Evolutionary conservation across 106 monocot species (phyloP), one percentile per base, ranked within the genome.

Genomic region (Vanilla planifolia): DNA sequence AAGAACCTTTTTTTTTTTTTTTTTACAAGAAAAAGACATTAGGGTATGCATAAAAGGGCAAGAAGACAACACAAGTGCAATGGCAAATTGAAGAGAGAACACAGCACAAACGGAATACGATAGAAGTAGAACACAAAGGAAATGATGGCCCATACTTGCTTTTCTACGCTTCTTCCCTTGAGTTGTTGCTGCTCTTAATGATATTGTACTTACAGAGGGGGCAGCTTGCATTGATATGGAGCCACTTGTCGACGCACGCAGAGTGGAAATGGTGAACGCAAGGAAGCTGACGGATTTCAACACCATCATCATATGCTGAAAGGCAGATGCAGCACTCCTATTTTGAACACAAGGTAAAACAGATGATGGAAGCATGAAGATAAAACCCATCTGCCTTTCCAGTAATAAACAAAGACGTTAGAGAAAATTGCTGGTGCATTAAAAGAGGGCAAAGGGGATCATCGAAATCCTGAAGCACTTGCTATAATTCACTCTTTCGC

Each of bases 261-360:
- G 75, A 76, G 55, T 85, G 85, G 39, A 90, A 90, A 66, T 90
- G 89, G 56, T 90, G 89, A 24, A 67, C 65, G 45, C 85, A 90
- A 26, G 89, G 89, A 37, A 90, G 85, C 32, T 84, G 73, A 0
- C 79, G 72, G 41, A 90, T 56, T 69, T 90, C 81, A 4, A 64
- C 81, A 2, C 89, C 89, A 42, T 90, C 85, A 32, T 90, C 85
- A 41, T 90, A 90, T 5, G 78, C 75, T 30, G 78, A 78, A 4
- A 90, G 76, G 73, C 89, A 90, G 57, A 90, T 85, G 70, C 89
- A 90, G 65, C 89, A 90, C 52, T 85, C 89, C 89, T 90, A 50
- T 17, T 19, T 57, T 35, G 33, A n/a, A n/a, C 57, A 15, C 57
- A 21, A 5, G 27, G 32, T 30, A 32, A 53, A 2, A 24, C 1